Conservation (phyloP, 179 eudicot species). For the Drosera spatulata region DNA sequence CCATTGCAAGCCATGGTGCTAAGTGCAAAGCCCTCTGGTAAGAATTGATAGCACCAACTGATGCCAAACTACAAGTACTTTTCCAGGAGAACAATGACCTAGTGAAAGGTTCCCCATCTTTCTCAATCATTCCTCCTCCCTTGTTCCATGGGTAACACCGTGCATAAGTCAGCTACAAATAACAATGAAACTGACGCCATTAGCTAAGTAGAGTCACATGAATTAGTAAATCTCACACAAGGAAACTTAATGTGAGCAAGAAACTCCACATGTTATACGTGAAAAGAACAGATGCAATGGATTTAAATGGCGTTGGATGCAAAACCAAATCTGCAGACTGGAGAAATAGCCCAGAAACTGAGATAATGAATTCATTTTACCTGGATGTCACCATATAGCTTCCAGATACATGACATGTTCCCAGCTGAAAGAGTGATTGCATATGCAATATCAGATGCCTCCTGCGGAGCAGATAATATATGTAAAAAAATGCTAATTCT, state of each 20-base stretch:
- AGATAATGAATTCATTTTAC: constrained; percentile 17
- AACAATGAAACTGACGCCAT: constrained; percentile 6
- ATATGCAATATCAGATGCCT: constrained; percentile 59
- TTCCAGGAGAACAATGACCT: constrained; percentile 62
- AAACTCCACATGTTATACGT: neutral
- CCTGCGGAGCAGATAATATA: constrained; percentile 30
- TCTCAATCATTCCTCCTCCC: constrained; percentile 22
- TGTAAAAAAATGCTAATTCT: neutral
- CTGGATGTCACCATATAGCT: constrained; percentile 91
- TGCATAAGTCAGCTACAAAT: constrained; percentile 70
- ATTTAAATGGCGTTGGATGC: neutral
- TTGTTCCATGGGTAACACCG: constrained; percentile 88
- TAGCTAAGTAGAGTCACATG: neutral
- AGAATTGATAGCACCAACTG: constrained; percentile 49
- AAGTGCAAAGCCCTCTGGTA: constrained; percentile 95
- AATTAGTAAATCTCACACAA: neutral
- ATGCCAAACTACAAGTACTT: constrained; percentile 48
- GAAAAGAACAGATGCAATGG: neutral
- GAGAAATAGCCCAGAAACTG: neutral
- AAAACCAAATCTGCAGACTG: neutral
- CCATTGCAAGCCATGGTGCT: constrained; percentile 90
- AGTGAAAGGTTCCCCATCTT: constrained; percentile 42
- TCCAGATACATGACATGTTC: constrained; percentile 78
- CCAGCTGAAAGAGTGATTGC: constrained; percentile 45
- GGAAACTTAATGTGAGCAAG: constrained; percentile 2